Base-by-base conservation (phyloP, 2,329 filamentous ascomycete species). In the Pseudopyricularia javanii region DNA sequence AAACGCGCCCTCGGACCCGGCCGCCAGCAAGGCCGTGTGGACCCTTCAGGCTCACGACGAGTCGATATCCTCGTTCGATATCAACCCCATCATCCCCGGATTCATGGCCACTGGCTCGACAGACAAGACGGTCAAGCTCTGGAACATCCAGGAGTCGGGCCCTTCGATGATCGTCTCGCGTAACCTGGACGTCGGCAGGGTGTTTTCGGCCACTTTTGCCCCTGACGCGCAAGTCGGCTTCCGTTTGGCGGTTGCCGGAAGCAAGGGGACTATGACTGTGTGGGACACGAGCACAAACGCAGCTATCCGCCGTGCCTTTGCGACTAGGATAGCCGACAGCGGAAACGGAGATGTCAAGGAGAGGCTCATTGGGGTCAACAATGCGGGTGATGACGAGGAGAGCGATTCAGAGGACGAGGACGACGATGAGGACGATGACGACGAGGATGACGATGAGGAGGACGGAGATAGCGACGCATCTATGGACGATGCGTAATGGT, bases 261-360 rank as follows among this genome's bases (percentile, higher is more conserved):
- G 91, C 74, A 94, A 94, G 72, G 93, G 93, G 47, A 80, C 81
- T 34, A 83, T 97, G 64, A 88, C 95, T 66, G 83, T 98, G 52
- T 98, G 93, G 93, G 91, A 97, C 68, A 96, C 93, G 22, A 81
- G 88, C 66, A 98, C 93, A 54, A 98, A 98, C 66, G 81, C 80
- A 14, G 85, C 86, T 26, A 89, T 98, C 32, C 81, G 93, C 54
- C 79, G 85, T 57, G 84, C 86, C 1, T 98, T 98, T 71, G 89
- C 86, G 34, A 80, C 73, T 62, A 83, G 81, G 54, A 76, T 91
- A 54, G 58, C 61, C 58, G 64, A 74, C 56, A 70, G 75, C 11
- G 80, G 78, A 55, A 80, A 80, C 49, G 81, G 75, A 15, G 79
- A 82, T 48, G 80, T 83, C 24, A 77, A 81, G 47, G 91, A 98